phyloP scores from a whole-genome alignment of 768 basidiomycete species.

The Rhizopogon salebrosus region DNA sequence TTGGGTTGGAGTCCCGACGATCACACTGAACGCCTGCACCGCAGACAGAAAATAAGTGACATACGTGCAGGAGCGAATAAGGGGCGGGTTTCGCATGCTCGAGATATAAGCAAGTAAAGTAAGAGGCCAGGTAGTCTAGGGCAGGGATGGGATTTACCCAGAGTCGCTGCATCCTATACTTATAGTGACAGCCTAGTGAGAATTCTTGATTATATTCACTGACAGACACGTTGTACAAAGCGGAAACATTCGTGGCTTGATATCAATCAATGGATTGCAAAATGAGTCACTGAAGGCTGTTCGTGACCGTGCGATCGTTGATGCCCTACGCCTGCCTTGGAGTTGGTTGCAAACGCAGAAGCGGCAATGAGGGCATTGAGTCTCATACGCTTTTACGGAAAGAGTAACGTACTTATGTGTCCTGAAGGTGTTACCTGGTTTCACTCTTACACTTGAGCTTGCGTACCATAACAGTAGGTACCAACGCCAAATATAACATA shows the following conservation, averaged over 20 bases:
- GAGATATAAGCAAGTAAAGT: conserved; percentile 1
- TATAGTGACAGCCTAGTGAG: not conserved
- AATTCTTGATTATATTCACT: not conserved
- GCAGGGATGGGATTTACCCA: not conserved
- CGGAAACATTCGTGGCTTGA: too few relatives aligned
- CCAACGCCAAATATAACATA: not conserved
- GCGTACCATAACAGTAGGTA: too few relatives aligned
- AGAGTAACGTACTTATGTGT: not conserved
- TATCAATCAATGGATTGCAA: too few relatives aligned
- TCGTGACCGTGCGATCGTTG: too few relatives aligned
- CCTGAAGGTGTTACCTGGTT: too few relatives aligned
- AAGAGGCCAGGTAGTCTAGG: not conserved
- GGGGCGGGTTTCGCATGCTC: conserved; percentile 22
- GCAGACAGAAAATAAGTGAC: conserved; percentile 16
- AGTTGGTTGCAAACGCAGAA: too few relatives aligned
- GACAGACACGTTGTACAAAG: too few relatives aligned
- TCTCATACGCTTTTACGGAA: not conserved
- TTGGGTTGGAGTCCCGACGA: conserved; percentile 45
- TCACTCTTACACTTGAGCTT: not conserved
- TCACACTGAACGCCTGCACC: conserved; percentile 38
- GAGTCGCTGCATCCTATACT: too few relatives aligned
- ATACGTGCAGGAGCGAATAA: conserved; percentile 14
- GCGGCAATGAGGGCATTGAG: not conserved
- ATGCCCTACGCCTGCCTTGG: too few relatives aligned
- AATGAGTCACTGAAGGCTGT: too few relatives aligned